Evolutionary conservation across 306 rosid species (phyloP).

Genomic region (Vigna radiata): DNA sequence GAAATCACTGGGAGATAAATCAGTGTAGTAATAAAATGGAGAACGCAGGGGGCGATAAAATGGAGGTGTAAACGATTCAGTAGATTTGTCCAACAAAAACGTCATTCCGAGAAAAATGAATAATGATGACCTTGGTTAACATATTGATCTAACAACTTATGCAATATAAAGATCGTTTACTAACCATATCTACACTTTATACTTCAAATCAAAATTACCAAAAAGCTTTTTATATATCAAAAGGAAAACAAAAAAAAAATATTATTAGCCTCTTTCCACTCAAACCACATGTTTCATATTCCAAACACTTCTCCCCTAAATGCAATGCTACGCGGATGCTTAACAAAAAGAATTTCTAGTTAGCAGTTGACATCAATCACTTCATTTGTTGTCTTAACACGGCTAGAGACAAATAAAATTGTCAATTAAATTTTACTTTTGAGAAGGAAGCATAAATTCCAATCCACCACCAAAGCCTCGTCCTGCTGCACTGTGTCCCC

Average conservation of each 20-base stretch:
- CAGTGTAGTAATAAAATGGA: too few relatives aligned
- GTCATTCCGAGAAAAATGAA: constrained; percentile 5
- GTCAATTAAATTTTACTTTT: constrained; percentile 66
- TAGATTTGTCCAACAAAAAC: neutral
- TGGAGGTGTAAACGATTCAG: neutral
- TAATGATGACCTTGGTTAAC: constrained; percentile 25
- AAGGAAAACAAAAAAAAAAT: constrained; percentile 3
- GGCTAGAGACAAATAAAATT: constrained; percentile 18
- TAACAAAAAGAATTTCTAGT: neutral
- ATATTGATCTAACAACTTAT: neutral
- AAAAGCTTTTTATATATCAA: neutral
- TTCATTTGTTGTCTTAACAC: constrained; percentile 17
- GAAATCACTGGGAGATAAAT: neutral
- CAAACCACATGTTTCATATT: constrained; percentile 11
- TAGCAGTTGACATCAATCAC: constrained; percentile 11
- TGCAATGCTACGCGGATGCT: constrained; percentile 6
- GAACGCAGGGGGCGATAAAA: neutral
- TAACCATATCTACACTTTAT: neutral
- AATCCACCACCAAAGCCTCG: constrained; percentile 89
- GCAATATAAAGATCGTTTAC: neutral
- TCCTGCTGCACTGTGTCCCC: constrained; percentile 81
- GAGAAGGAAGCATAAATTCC: constrained; percentile 95
- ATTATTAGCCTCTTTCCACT: constrained; percentile 12
- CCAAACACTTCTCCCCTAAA: constrained; percentile 16
- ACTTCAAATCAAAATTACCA: neutral